phyloP scores from a whole-genome alignment of 2,329 filamentous ascomycete genomes.

The Epicoccum nigrum region DNA sequence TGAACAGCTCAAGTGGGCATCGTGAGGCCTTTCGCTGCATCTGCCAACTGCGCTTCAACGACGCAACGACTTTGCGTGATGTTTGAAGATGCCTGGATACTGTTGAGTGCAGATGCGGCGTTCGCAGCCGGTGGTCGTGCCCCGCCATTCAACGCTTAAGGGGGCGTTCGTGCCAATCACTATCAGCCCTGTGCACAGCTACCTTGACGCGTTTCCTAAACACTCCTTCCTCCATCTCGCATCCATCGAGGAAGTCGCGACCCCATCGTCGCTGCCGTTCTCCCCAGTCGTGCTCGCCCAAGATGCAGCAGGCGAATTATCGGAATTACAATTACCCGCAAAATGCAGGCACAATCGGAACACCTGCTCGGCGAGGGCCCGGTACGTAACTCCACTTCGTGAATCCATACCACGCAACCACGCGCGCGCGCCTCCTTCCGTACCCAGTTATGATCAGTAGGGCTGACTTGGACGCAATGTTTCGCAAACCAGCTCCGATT shows the following conservation, averaged over 20 bases:
- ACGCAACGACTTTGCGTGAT: slow-evolving; percentile 6
- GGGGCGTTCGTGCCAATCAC: slow-evolving; percentile 19
- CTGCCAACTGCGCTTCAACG: neutral
- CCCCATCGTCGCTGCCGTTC: slow-evolving; percentile 40
- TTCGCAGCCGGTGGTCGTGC: slow-evolving; percentile 14
- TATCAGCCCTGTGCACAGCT: slow-evolving; percentile 21
- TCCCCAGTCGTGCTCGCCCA: slow-evolving; percentile 31
- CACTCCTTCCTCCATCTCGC: slow-evolving; percentile 19
- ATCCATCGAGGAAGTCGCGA: slow-evolving; percentile 19
- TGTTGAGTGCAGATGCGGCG: slow-evolving; percentile 17
- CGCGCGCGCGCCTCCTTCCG: slow-evolving; percentile 10
- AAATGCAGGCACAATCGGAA: slow-evolving; percentile 26
- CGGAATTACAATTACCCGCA: slow-evolving; percentile 50
- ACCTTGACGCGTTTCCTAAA: slow-evolving; percentile 17
- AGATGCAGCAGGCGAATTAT: slow-evolving; percentile 52
- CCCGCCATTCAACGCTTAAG: slow-evolving; percentile 18
- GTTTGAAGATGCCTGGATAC: slow-evolving; percentile 4
- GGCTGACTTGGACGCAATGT: slow-evolving; percentile 56
- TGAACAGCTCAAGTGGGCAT: slow-evolving; percentile 7
- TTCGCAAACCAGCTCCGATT: slow-evolving; percentile 54
- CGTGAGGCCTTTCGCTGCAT: slow-evolving; percentile 1
- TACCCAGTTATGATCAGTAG: slow-evolving; percentile 51
- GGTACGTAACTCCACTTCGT: slow-evolving; percentile 44
- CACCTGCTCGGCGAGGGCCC: slow-evolving; percentile 51
- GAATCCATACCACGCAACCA: slow-evolving; percentile 13